Evolutionary conservation across 768 basidiomycete genomes (phyloP), one percentile per base, ranked within the genome.

Genomic region (Cyclocybe cylindracea): DNA sequence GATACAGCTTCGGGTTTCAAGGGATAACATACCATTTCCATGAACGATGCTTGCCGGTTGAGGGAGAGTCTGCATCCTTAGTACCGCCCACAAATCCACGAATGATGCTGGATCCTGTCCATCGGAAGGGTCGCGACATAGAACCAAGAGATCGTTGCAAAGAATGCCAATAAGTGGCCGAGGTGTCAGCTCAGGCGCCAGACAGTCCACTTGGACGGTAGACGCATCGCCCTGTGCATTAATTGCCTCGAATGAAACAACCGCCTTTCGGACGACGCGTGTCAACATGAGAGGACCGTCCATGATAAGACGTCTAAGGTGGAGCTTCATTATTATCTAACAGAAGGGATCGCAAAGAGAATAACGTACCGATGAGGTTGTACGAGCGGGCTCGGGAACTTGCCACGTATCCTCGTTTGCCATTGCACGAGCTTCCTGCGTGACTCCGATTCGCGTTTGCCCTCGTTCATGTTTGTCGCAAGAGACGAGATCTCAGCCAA

Each of bases 381-480:
- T 34, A 99, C 97, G 35, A 99, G 76, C n/a, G 97, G 95, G 53
- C 93, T 95, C 7, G 94, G 94, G 68, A 97, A 98, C 65, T 84
- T 90, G 14, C 93, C 91, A 36, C 87, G 79, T 61, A 99, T 98
- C 59, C 92, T 80, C 34, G 85, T 63, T 70, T 94, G 93, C 91
- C 91, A 94, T 63, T 89, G 85, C 13, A 98, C 90, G 19, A 98
- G 83, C 64, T 93, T 91, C 41, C 87, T 81, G 16, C 97, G 80
- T 1, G 91, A 94, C 71, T 99, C 97, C 2, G 93, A 82, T 60
- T 98, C 95, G 2, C 97, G 85, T 68, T 98, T 98, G 56, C 94
- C 93, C 72, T 99, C 97, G 68, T 99, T 99, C 91, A 99, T 97
- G 62, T 91, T 90, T 44, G 84, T 91, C 2, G 97, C 94, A 44